Evolutionary conservation across 169 alveolate genomes (phyloP), one percentile per base, ranked within the genome.

Genomic region (Plasmodium vivax): DNA sequence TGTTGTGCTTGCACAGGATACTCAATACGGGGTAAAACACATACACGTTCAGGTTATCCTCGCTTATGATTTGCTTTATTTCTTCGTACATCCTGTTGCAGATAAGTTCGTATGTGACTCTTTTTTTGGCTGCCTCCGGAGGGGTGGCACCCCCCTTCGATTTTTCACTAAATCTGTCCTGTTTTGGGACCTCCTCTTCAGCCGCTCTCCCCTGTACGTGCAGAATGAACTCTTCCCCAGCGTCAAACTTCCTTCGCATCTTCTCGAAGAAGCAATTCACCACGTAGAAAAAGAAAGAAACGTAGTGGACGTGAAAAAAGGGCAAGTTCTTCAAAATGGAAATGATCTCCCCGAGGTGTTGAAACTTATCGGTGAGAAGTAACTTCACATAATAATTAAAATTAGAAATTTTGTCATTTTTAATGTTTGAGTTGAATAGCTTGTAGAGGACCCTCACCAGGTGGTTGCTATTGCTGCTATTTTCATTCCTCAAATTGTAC

Each of bases 1-100:
- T 92, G 80, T 92, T 81, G 83, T 92, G 84, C 45, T 92, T 92
- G 77, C 95, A 92, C 34, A 92, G 84, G 73, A 83, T 34, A 51
- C 87, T 82, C 38, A 92, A 54, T 82, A 83, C 23, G 12, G 95
- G 95, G 45, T 92, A 92, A 82, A 92, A 92, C 5, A 92, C 92
- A 79, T 82, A 82, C 43, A 82, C 83, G 43, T 92, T 92, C 58
- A 92, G 43, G 41, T 92, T 92, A 32, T 92, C 92, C 3, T 82
- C 85, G 2, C 72, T 54, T 30, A 82, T 32, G 14, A 82, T 71
- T 36, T 58, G 54, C 41, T 72, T 51, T 32, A 77, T 71, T 72
- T 92, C 87, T 71, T 92, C 92, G 75, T 79, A 92, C 58, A 92
- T 82, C 36, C 75, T 36, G 77, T 82, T 92, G 27, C 85, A 92